phyloP scores from a whole-genome alignment of 2,329 filamentous ascomycete species.

The Alternaria tenuissima region DNA sequence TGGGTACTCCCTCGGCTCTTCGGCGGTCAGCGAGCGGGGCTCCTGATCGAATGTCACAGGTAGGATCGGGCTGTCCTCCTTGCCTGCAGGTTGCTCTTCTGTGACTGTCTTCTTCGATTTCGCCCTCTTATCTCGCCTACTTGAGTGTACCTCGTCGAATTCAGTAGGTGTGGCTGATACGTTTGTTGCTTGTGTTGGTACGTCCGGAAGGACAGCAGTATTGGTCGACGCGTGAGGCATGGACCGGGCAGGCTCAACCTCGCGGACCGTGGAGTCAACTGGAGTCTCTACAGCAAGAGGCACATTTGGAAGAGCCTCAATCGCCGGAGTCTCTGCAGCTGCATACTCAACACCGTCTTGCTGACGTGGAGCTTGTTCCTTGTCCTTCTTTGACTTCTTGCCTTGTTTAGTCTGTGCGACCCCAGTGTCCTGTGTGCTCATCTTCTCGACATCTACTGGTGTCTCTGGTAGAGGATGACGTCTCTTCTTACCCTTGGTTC shows the following conservation, averaged over 20 bases:
- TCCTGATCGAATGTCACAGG: constrained; percentile 28
- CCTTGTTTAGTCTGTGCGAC: constrained; percentile 29
- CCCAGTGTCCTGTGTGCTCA: constrained; percentile 1
- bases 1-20: constrained; percentile 37
- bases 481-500: constrained; percentile 56
- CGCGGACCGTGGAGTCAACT: constrained; percentile 31
- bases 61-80: constrained; percentile 12
- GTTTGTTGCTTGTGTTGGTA: neutral
- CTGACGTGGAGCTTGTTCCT: constrained; percentile 32
- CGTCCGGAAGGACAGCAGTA: neutral
- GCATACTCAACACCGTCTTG: constrained; percentile 42
- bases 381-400: constrained; percentile 44
- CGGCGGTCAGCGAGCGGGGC: constrained; percentile 16
- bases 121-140: constrained; percentile 37
- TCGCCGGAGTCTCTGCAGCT: constrained; percentile 42
- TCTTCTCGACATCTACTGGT: constrained; percentile 6
- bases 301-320: constrained; percentile 42
- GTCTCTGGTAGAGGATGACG: constrained; percentile 23
- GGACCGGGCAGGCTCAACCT: constrained; percentile 21
- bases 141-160: constrained; percentile 25
- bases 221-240: constrained; percentile 12
- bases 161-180: constrained; percentile 4
- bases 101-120: constrained; percentile 18
- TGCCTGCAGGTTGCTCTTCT: constrained; percentile 6
- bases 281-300: constrained; percentile 46